phyloP scores from a whole-genome alignment of 1,284 basidiomycete species.

The Sanguinoderma infundibulare region DNA sequence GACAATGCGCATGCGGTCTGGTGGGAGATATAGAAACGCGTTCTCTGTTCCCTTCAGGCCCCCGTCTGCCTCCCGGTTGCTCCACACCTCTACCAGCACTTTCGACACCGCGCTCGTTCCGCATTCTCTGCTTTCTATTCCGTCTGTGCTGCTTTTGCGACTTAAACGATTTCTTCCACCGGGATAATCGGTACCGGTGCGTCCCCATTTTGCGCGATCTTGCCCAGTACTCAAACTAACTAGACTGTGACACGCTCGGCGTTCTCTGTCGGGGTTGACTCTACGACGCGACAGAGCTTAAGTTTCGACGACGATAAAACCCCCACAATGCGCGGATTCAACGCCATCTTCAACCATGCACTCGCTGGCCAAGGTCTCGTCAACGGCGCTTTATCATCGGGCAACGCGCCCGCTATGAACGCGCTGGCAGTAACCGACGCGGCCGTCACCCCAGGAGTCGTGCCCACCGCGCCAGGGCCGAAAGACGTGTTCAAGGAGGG shows the following conservation, averaged over 20 bases:
- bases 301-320: background rate
- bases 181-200: background rate
- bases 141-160: background rate
- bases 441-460: conserved; percentile 47
- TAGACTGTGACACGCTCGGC: background rate
- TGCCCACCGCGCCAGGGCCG: conserved; percentile 50
- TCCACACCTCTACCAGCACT: background rate
- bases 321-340: conserved; percentile 8
- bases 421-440: conserved; percentile 35
- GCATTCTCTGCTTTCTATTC: background rate
- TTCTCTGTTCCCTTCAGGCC: background rate
- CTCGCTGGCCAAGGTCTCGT: conserved; percentile 46
- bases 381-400: conserved; percentile 31
- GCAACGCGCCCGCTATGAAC: background rate
- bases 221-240: background rate
- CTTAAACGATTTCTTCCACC: background rate
- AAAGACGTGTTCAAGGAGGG: conserved; percentile 62
- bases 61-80: background rate
- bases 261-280: background rate
- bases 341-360: conserved; percentile 20
- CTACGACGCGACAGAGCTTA: background rate
- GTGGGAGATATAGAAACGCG: background rate
- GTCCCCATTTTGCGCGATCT: background rate
- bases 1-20: background rate
- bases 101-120: background rate